These are phyloP conservation scores for Hemileia vastatrix DNA, from an alignment of 1,284 basidiomycete species.

Conservation along the genomic window DNA sequence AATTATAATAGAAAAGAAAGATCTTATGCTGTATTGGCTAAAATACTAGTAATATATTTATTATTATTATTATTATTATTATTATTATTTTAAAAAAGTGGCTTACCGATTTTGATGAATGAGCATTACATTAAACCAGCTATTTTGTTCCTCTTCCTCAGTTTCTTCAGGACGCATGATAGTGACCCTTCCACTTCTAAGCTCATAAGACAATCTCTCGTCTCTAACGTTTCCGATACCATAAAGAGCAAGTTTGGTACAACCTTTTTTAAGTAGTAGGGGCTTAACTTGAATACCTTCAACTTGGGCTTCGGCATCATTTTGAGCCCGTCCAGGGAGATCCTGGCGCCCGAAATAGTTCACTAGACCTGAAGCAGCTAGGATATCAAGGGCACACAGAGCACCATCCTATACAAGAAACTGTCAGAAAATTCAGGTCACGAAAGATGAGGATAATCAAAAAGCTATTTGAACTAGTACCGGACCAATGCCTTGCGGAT, in stretches of 20 bases:
- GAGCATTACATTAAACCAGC: constrained; percentile 94
- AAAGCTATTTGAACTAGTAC: constrained; percentile 46
- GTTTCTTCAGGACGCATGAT: constrained; percentile 85
- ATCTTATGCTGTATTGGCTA: no score
- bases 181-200: constrained; percentile 80
- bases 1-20: not conserved
- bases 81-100: not conserved
- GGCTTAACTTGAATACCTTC: constrained; percentile 79
- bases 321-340: constrained; percentile 47
- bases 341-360: constrained; percentile 92
- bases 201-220: constrained; percentile 87
- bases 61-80: no score
- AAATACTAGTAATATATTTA: no score
- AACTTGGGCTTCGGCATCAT: constrained; percentile 53
- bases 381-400: constrained; percentile 83
- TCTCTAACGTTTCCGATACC: constrained; percentile 97
- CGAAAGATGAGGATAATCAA: not conserved
- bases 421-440: not conserved
- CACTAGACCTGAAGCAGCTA: constrained; percentile 83
- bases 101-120: constrained; percentile 89
- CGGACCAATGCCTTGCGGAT: constrained; percentile 88
- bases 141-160: constrained; percentile 54
- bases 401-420: constrained; percentile 70
- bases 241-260: constrained; percentile 75
- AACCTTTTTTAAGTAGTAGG: constrained; percentile 79